phyloP scores from a whole-genome alignment of 495 filamentous ascomycete genomes.

The Daldinia grandis region DNA sequence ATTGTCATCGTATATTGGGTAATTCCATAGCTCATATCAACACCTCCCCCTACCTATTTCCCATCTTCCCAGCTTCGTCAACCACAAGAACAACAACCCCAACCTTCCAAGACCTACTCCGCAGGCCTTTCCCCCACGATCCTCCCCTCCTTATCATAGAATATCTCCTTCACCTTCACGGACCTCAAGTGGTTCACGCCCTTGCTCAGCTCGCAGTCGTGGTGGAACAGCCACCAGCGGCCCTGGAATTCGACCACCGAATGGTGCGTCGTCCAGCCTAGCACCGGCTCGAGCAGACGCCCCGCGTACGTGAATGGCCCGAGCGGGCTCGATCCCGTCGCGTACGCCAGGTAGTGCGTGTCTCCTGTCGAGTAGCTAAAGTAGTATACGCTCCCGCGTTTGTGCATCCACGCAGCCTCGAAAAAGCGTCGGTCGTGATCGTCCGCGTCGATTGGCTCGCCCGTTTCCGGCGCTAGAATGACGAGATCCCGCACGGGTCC shows the following conservation, averaged over 20 bases:
- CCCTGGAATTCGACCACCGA: conserved; percentile 76
- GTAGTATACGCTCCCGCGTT: conserved; percentile 71
- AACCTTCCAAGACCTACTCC: conserved; percentile 16
- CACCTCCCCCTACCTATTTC: too few species aligned
- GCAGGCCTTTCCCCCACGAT: conserved; percentile 57
- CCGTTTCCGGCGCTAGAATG: conserved; percentile 66
- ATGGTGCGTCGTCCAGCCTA: conserved; percentile 83
- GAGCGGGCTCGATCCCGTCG: conserved; percentile 64
- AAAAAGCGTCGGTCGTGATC: conserved; percentile 81
- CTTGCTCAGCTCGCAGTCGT: conserved; percentile 69
- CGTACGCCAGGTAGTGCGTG: conserved; percentile 75
- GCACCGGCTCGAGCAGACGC: conserved; percentile 74
- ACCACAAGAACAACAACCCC: too few species aligned
- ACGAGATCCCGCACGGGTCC: conserved; percentile 58
- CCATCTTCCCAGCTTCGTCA: not conserved
- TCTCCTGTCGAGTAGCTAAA: conserved; percentile 81
- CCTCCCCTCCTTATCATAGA: conserved; percentile 69
- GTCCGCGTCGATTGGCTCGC: conserved; percentile 64
- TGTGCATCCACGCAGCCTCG: conserved; percentile 80
- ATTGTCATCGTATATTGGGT: too few species aligned
- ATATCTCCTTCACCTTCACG: conserved; percentile 76
- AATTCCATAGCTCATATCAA: not conserved
- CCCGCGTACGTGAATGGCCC: conserved; percentile 77
- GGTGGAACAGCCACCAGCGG: conserved; percentile 76
- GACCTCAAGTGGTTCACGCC: conserved; percentile 72